These are phyloP conservation scores for Taxillus chinensis DNA, from an alignment of 164 flowering plant species.

Conservation along the genomic window DNA sequence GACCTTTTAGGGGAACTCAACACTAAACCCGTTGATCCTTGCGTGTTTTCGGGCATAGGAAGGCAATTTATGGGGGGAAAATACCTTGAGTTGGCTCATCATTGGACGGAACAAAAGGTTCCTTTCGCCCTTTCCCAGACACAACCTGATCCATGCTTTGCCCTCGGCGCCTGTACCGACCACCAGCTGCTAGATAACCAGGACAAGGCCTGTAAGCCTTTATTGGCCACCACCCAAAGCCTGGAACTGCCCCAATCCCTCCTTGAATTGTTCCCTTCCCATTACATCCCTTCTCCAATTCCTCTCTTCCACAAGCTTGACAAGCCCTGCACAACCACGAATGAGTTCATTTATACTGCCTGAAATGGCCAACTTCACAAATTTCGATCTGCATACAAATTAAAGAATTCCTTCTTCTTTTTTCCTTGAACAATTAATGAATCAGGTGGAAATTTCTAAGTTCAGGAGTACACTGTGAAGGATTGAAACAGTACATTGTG, in stretches of 20 bases:
- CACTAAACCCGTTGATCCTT: too few species aligned
- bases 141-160: constrained; percentile 98
- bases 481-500: too few species aligned
- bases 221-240: constrained; percentile 99
- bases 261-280: constrained; percentile 98
- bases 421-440: too few species aligned
- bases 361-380: not conserved
- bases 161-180: constrained; percentile 70
- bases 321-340: constrained; percentile 46
- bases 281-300: constrained; percentile 81
- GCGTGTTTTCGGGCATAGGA: too few species aligned
- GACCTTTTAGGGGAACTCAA: too few species aligned
- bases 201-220: constrained; percentile 96
- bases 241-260: constrained; percentile 88
- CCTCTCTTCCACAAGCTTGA: constrained; percentile 67
- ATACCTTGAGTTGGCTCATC: constrained; percentile 9
- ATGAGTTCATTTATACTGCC: not conserved
- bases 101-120: constrained; percentile 10
- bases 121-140: constrained; percentile 36
- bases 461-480: too few species aligned
- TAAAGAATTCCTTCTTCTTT: too few species aligned
- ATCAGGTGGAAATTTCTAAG: too few species aligned
- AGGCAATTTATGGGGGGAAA: too few species aligned
- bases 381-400: not conserved
- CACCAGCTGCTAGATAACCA: constrained; percentile 79